Percentiles rank a stretch among this genome's conserved stretches.
Evolutionary conservation across 2,329 filamentous ascomycete species (phyloP).

Genomic region (Graphilbum fragrans): DNA sequence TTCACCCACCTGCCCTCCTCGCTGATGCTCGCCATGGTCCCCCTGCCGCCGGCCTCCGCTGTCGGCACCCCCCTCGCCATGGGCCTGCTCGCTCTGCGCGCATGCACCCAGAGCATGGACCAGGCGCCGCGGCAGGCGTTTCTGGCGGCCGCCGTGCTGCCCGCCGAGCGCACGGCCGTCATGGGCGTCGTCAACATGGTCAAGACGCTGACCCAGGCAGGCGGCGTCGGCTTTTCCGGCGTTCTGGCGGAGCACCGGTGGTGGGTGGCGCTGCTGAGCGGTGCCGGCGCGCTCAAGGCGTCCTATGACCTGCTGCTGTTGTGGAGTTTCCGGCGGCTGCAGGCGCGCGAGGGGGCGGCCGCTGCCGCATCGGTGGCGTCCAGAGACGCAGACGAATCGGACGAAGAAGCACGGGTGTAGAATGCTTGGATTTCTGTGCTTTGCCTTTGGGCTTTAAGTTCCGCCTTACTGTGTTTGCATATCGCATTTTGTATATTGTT

Average conservation of each 20-base stretch:
- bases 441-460: too few species aligned
- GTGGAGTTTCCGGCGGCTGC: not conserved
- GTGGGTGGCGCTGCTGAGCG: slow-evolving; percentile 7
- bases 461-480: too few species aligned
- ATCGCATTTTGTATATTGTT: too few species aligned
- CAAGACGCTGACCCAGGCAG: slow-evolving; percentile 50
- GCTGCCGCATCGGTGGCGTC: not conserved
- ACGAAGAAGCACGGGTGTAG: not conserved
- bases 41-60: slow-evolving; percentile 5
- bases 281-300: slow-evolving; percentile 11
- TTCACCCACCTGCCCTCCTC: slow-evolving; percentile 62
- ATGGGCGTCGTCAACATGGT: slow-evolving; percentile 60
- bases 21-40: slow-evolving; percentile 49
- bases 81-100: slow-evolving; percentile 47
- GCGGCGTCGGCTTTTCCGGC: slow-evolving; percentile 54
- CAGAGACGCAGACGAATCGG: not conserved
- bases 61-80: slow-evolving; percentile 17
- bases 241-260: slow-evolving; percentile 33
- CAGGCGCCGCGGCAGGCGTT: slow-evolving; percentile 59
- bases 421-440: too few species aligned
- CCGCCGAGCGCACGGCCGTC: slow-evolving; percentile 56
- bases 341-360: not conserved
- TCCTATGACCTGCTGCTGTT: slow-evolving; percentile 8
- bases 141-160: slow-evolving; percentile 50
- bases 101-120: slow-evolving; percentile 57